A percentile compares a stretch with the other conserved stretches of the same genome.
Evolutionary conservation across 2,329 filamentous ascomycete genomes (phyloP).

Genomic region (Clarireedia paspali): DNA sequence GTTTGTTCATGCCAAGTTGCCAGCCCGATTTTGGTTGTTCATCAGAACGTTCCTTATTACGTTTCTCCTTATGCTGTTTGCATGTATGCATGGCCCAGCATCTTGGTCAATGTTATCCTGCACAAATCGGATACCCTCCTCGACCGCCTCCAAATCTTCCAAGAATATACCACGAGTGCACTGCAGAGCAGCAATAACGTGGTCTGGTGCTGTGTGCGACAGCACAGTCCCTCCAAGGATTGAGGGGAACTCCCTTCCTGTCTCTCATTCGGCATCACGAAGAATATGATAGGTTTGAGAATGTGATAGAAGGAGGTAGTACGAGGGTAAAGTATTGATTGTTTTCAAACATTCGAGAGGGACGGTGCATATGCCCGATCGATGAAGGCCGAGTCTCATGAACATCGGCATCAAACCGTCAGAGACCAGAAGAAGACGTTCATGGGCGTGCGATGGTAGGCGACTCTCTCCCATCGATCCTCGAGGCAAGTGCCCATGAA

Average conservation of each 20-base stretch:
- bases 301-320: slow-evolving; percentile 4
- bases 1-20: background rate
- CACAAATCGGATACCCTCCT: background rate
- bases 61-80: background rate
- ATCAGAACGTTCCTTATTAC: slow-evolving; percentile 1
- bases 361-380: slow-evolving; percentile 3
- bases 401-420: background rate
- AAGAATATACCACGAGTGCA: background rate
- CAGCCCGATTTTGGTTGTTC: background rate
- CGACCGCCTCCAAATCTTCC: slow-evolving; percentile 1
- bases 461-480: background rate
- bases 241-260: background rate
- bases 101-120: slow-evolving; percentile 3
- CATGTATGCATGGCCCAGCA: background rate
- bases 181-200: background rate
- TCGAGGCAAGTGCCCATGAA: background rate
- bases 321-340: slow-evolving; percentile 6
- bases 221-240: background rate
- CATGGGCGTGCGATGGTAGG: background rate
- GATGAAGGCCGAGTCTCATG: slow-evolving; percentile 10
- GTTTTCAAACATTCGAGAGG: slow-evolving; percentile 7
- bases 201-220: background rate
- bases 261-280: background rate
- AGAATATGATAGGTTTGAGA: background rate
- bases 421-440: background rate